Base-by-base conservation (phyloP, 2,329 filamentous ascomycete genomes). In the Chaetothyriales sp. region DNA sequence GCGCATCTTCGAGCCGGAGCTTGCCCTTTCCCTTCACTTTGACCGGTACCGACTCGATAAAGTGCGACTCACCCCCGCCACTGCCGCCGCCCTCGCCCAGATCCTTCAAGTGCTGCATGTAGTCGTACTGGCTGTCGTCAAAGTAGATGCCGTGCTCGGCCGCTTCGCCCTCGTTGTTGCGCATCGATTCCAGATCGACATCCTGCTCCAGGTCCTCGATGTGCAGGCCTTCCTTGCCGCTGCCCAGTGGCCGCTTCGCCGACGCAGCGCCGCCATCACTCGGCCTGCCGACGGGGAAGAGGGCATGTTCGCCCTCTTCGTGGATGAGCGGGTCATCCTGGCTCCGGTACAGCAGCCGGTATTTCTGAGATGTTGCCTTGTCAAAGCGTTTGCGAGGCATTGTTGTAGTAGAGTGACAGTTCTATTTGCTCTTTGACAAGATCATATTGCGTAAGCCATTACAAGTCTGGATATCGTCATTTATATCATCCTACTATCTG, bases 61-160 rank as follows among this genome's bases (percentile, higher is more conserved):
- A 97, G 47, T 89, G 82, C 28, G 84, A 80, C 51, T 89, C 83
- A 40, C 33, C 33, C 4, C 18, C 46, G 28, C 86, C 86, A n/a
- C n/a, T n/a, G n/a, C n/a, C n/a, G 4, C 67, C 69, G 5, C 69
- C 87, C 44, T 73, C 69, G 52, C 83, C 83, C n/a, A 98, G 72
- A 62, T 97, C 92, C 51, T 89, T 85, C 76, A 98, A 74, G 69
- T 98, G 92, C 69, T 98, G 92, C 92, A 98, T 98, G 72, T 98
- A 98, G 69, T 98, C 92, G 70, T 98, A 98, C 64, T 87, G 80
- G 58, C 86, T 85, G 70, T 98, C 92, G 69, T 98, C 94, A 68
- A 78, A 98, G 74, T 86, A 98, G 58, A 98, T 80, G 58, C 92
- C 92, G 69, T 95, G 81, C 66, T 86, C 86, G 60, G 94, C 92